These are phyloP conservation scores for Tremella yokohamensis DNA, from an alignment of 768 basidiomycete species.

Conservation along the genomic window DNA sequence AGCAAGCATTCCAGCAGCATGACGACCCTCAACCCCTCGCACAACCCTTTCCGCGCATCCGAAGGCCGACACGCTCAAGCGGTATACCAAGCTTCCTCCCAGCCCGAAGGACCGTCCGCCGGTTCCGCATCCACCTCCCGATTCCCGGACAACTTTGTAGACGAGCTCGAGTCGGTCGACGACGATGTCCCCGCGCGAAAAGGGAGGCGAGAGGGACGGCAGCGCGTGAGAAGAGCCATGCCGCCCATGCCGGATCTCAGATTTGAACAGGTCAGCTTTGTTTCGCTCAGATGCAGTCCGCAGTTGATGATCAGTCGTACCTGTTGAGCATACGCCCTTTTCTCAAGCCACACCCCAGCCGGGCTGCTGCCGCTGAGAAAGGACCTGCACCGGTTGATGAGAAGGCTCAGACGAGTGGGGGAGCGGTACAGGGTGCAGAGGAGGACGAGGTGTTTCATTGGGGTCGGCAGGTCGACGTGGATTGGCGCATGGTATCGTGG, in stretches of 20 bases:
- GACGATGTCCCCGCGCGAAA: slow-evolving; percentile 9
- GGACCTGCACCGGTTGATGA: slow-evolving; percentile 16
- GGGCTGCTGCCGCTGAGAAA: slow-evolving; percentile 11
- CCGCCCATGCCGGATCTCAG: slow-evolving; percentile 46
- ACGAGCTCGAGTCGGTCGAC: slow-evolving; percentile 11
- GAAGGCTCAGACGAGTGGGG: slow-evolving; percentile 12
- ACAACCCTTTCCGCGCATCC: slow-evolving; percentile 32
- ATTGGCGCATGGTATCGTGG: slow-evolving; percentile 44
- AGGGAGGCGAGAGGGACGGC: slow-evolving; percentile 26
- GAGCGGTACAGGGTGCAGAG: slow-evolving; percentile 28
- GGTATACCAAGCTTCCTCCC: slow-evolving; percentile 25
- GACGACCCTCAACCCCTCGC: slow-evolving; percentile 48
- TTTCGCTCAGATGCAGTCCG: background rate
- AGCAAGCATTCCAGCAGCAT: slow-evolving; percentile 14
- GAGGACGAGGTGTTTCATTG: slow-evolving; percentile 48
- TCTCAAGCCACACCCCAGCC: slow-evolving; percentile 35
- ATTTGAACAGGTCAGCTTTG: slow-evolving; percentile 45
- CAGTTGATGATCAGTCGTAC: slow-evolving; percentile 40
- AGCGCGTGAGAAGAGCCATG: slow-evolving; percentile 33
- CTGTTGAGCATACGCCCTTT: slow-evolving; percentile 48
- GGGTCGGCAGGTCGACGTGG: slow-evolving; percentile 46
- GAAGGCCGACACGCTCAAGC: slow-evolving; percentile 39
- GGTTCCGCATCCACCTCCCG: slow-evolving; percentile 13
- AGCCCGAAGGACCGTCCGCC: no score
- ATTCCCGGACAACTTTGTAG: slow-evolving; percentile 9